Evolutionary conservation across 495 filamentous ascomycete species (phyloP).

Genomic region (Amphirosellinia nigrospora): DNA sequence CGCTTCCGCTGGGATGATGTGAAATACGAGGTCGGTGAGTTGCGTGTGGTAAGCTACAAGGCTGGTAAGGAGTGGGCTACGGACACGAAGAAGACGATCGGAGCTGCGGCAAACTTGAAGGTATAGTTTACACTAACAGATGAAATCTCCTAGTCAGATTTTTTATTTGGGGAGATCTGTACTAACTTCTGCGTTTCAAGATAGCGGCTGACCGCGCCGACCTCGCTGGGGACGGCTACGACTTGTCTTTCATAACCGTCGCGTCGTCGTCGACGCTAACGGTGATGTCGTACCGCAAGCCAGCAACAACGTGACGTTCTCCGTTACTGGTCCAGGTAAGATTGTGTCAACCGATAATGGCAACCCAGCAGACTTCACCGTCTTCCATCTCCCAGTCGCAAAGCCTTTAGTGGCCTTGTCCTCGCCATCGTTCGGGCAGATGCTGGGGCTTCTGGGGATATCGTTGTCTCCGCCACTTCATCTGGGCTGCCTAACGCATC

Average conservation of each 20-base stretch:
- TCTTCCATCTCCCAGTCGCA: constrained; percentile 48
- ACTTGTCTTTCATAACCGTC: constrained; percentile 52
- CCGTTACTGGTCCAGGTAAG: constrained; percentile 45
- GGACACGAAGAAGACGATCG: constrained; percentile 44
- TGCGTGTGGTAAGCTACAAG: constrained; percentile 53
- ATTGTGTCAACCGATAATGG: constrained; percentile 57
- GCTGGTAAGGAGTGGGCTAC: constrained; percentile 49
- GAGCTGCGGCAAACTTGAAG: constrained; percentile 39
- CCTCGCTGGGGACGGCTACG: constrained; percentile 48
- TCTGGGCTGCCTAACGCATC: constrained; percentile 5
- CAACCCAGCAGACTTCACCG: constrained; percentile 50
- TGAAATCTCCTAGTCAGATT: not conserved
- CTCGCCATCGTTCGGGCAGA: constrained; percentile 49
- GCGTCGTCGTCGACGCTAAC: constrained; percentile 48
- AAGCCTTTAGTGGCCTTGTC: constrained; percentile 53
- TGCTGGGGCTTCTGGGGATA: constrained; percentile 37
- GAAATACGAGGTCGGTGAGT: constrained; percentile 49
- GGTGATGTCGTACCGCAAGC: constrained; percentile 47
- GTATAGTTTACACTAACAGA: constrained; percentile 16
- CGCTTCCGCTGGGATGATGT: constrained; percentile 58
- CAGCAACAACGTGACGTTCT: constrained; percentile 47
- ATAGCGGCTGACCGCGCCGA: constrained; percentile 42
- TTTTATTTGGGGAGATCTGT: not conserved
- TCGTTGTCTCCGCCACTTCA: constrained; percentile 36
- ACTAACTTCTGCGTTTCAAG: constrained; percentile 11